Evolutionary conservation across 371 early-diverging fungal species (phyloP), one percentile per base, ranked within the genome.

Genomic region (Capillidium heterosporum): DNA sequence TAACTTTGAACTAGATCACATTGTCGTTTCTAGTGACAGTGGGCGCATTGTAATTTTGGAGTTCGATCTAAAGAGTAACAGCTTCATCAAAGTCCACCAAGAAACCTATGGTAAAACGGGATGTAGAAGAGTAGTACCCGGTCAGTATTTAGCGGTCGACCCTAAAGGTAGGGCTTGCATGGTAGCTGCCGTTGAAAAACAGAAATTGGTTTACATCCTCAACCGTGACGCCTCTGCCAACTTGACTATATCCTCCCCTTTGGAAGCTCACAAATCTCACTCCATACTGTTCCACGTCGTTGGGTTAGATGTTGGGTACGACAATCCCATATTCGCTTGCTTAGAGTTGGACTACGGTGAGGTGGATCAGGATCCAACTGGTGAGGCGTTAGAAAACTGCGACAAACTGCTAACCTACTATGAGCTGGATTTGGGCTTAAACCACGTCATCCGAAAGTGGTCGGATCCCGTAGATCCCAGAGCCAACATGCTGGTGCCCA

Each of bases 81-180:
- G 66, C 11, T 91, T 95, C 62, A 80, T 76, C 27, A 77, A 79
- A 60, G 81, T 94, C 7, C 94, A 93, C 64, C 80, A 85, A 68
- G 96, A 98, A 60, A 91, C 91, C 0, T 95, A 75, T 67, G 98
- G 96, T n/a, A 92, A 92, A 64, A 80, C 88, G 15, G 98, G 97
- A 11, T 74, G 79, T 54, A 74, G 97, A 46, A 73, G 97, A 48
- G 80, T 85, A 35, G 88, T 95, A 0, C 91, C 98, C 2, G 96
- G 96, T 21, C 90, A 96, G 70, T 95, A 92, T 57, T 71, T 96
- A 32, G 92, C 96, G 1, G 72, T 80, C 2, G 98, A 98, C 72
- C 97, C 97, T 0, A 88, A 89, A 50, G 98, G 98, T 11, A 78
- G 98, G 54, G 95, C 96, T 3, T 82, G 92, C 35, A 88, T 95